phyloP scores from a whole-genome alignment of 2,329 filamentous ascomycete genomes.

The Monosporascus cannonballus region DNA sequence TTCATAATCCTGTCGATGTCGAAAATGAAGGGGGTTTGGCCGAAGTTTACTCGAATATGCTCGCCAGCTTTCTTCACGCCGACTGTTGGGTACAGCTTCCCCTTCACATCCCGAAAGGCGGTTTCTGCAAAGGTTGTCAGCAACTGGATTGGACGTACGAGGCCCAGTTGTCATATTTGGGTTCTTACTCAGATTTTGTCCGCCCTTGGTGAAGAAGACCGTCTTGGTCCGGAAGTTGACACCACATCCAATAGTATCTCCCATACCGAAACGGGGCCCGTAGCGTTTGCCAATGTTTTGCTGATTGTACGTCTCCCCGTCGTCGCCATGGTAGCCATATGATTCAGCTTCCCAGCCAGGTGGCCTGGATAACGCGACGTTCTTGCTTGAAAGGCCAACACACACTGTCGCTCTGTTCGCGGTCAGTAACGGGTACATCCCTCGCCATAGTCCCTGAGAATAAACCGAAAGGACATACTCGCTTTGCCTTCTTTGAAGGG shows the following conservation, averaged over 20 bases:
- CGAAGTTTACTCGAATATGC: constrained; percentile 59
- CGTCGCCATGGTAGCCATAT: constrained; percentile 65
- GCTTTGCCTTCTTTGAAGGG: constrained; percentile 44
- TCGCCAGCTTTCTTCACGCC: constrained; percentile 62
- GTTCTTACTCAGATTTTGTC: constrained; percentile 45
- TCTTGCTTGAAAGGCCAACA: constrained; percentile 54
- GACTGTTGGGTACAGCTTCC: constrained; percentile 59
- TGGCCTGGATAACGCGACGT: constrained; percentile 46
- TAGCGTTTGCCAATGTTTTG: constrained; percentile 52
- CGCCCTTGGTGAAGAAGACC: constrained; percentile 67
- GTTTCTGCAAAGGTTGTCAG: constrained; percentile 42
- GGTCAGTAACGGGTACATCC: constrained; percentile 8
- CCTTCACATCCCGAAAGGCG: constrained; percentile 63
- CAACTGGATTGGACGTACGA: constrained; percentile 16
- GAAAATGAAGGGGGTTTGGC: constrained; percentile 74
- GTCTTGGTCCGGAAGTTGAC: constrained; percentile 59
- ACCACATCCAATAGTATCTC: constrained; percentile 59
- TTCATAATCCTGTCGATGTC: constrained; percentile 84
- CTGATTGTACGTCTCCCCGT: constrained; percentile 55
- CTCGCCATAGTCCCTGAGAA: too few relatives aligned
- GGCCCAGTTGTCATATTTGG: background rate
- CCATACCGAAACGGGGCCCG: constrained; percentile 47
- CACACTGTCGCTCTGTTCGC: constrained; percentile 49
- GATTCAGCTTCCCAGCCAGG: constrained; percentile 64
- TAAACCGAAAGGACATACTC: constrained; percentile 39